Evolutionary conservation across 2,329 filamentous ascomycete genomes (phyloP).

Genomic region (Diaporthe sp.): DNA sequence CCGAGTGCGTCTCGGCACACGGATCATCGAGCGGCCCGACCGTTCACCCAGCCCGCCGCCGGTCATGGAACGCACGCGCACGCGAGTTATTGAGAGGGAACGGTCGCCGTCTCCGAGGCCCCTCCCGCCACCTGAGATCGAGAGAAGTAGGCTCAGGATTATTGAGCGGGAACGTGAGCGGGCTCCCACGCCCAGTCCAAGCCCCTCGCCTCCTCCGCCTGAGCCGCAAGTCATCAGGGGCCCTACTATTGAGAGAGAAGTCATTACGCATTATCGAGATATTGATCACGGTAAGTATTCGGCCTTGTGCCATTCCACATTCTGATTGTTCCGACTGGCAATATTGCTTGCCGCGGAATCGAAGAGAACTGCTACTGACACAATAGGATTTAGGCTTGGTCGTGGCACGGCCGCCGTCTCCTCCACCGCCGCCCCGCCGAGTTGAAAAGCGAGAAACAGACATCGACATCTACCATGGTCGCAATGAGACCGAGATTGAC

Average conservation of each 20-base stretch:
- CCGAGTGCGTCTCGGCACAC: conserved; percentile 46
- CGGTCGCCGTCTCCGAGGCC: conserved; percentile 52
- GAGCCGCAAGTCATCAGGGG: conserved; percentile 77
- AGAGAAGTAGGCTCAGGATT: conserved; percentile 64
- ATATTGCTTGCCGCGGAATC: neutral
- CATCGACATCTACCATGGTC: conserved; percentile 71
- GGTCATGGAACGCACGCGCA: conserved; percentile 52
- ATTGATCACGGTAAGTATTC: conserved; percentile 82
- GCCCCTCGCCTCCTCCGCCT: conserved; percentile 67
- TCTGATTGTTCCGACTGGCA: too few species aligned
- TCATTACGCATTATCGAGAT: conserved; percentile 89
- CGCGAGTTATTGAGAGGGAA: conserved; percentile 57
- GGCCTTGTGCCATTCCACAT: neutral
- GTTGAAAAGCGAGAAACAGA: conserved; percentile 68
- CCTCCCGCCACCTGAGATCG: conserved; percentile 56
- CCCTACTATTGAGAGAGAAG: conserved; percentile 87
- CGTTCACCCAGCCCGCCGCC: conserved; percentile 54
- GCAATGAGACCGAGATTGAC: conserved; percentile 70
- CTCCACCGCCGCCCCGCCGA: conserved; percentile 62
- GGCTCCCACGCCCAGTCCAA: conserved; percentile 60
- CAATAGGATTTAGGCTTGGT: conserved; percentile 59
- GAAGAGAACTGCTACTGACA: neutral
- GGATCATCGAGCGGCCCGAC: conserved; percentile 56
- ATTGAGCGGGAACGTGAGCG: conserved; percentile 62
- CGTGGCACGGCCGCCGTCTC: conserved; percentile 62